Conservation (phyloP, 768 basidiomycete species). For the Rhizopogon rudus region DNA sequence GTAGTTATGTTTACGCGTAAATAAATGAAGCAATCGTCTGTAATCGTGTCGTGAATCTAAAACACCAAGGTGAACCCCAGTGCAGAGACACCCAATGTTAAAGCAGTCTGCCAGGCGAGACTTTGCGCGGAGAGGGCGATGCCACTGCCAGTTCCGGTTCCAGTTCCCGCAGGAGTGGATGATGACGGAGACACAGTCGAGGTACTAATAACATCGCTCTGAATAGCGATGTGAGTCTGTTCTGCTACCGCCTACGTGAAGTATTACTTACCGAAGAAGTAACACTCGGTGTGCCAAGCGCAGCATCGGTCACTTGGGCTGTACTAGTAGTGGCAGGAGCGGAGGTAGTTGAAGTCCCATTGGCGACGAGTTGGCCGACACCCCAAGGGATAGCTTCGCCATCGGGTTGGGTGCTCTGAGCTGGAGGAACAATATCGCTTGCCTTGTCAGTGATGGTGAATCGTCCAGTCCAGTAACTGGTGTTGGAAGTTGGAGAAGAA, state of each 20-base stretch:
- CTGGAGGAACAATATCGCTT: conserved; percentile 42
- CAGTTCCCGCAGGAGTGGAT: not conserved
- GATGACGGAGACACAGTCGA: not conserved
- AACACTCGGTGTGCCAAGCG: not conserved
- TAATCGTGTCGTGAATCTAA: conserved; percentile 8
- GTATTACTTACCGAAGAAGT: not conserved
- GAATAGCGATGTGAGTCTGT: not conserved
- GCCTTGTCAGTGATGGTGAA: conserved; percentile 61
- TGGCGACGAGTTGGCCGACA: conserved; percentile 42
- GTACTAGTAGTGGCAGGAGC: conserved; percentile 1
- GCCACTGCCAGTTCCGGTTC: conserved; percentile 4
- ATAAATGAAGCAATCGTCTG: not conserved
- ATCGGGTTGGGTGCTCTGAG: conserved; percentile 49
- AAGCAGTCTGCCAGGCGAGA: conserved; percentile 10
- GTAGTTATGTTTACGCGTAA: not conserved
- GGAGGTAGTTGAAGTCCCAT: conserved; percentile 32
- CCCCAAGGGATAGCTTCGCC: conserved; percentile 61
- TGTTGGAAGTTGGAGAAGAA: conserved; percentile 35
- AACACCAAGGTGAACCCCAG: conserved; percentile 12
- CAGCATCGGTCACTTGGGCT: not conserved
- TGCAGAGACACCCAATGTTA: conserved; percentile 15
- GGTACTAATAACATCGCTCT: not conserved
- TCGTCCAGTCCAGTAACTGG: conserved; percentile 64
- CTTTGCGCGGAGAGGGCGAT: conserved; percentile 1
- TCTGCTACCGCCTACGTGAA: not conserved